phyloP scores from a whole-genome alignment of 495 filamentous ascomycete genomes.

The Rhizodiscina lignyota region DNA sequence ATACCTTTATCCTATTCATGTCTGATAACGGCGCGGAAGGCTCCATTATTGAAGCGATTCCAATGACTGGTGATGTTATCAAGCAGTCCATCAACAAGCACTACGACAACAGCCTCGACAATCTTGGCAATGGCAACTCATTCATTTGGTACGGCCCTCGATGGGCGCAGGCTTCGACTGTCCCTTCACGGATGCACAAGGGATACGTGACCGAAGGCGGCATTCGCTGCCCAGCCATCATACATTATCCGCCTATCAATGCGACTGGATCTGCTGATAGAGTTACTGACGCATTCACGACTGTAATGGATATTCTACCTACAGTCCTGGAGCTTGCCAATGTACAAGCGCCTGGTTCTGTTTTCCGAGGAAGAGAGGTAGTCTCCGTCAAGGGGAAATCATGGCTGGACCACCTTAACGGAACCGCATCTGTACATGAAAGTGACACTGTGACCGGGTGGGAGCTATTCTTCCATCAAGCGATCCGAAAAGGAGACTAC shows the following conservation, averaged over 20 bases:
- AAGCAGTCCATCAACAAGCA: constrained; percentile 39
- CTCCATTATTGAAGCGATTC: constrained; percentile 40
- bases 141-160: constrained; percentile 52
- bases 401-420: too few relatives aligned
- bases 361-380: constrained; percentile 34
- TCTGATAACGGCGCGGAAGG: constrained; percentile 54
- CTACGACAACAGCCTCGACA: constrained; percentile 45
- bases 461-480: constrained; percentile 23
- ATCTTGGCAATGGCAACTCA: constrained; percentile 42
- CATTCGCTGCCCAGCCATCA: too few relatives aligned
- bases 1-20: too few relatives aligned
- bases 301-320: too few relatives aligned
- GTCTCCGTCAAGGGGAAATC: constrained; percentile 40
- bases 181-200: constrained; percentile 44
- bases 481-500: constrained; percentile 15
- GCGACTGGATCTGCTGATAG: too few relatives aligned
- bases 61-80: constrained; percentile 24
- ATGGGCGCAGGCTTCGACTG: constrained; percentile 49
- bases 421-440: too few relatives aligned
- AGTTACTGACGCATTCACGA: too few relatives aligned
- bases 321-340: constrained; percentile 53
- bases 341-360: constrained; percentile 24
- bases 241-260: constrained; percentile 37
- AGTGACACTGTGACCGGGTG: constrained; percentile 22
- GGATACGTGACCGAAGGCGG: constrained; percentile 46